Evolutionary conservation across 805 yeast genomes (phyloP).

Genomic region (Candida namnaoensis): DNA sequence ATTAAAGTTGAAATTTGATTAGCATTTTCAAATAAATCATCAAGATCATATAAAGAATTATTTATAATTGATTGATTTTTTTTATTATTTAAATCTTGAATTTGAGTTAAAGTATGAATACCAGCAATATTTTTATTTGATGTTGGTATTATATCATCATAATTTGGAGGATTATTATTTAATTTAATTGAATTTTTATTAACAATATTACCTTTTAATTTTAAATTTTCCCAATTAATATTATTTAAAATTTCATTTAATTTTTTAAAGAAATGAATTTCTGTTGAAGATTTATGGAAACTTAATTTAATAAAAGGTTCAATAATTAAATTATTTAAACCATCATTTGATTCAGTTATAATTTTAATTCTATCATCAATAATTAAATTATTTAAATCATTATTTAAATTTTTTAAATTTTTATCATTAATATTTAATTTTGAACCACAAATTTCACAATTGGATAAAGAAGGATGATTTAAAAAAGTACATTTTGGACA

Average conservation of each 20-base stretch:
- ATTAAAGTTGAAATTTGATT: conserved; percentile 57
- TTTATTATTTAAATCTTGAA: conserved; percentile 43
- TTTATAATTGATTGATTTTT: conserved; percentile 55
- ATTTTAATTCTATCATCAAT: conserved; percentile 22
- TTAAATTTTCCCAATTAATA: conserved; percentile 36
- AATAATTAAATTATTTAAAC: conserved; percentile 7
- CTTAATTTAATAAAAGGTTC: conserved; percentile 50
- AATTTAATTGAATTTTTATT: conserved; percentile 12
- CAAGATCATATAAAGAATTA: conserved; percentile 67
- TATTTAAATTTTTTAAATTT: conserved; percentile 10
- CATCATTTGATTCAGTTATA: conserved; percentile 21
- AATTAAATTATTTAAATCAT: conserved; percentile 4
- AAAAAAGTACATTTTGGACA: conserved; percentile 68
- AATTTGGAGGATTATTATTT: not conserved
- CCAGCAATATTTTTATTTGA: conserved; percentile 31
- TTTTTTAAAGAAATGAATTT: conserved; percentile 35
- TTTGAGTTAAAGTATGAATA: conserved; percentile 57
- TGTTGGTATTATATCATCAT: not conserved
- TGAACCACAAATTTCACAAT: conserved; percentile 86
- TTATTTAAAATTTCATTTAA: conserved; percentile 36
- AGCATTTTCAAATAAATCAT: conserved; percentile 70
- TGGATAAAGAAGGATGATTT: conserved; percentile 70
- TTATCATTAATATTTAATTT: conserved; percentile 22
- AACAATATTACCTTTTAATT: conserved; percentile 22
- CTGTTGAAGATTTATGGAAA: conserved; percentile 45